Evolutionary conservation across 345 rosid genomes (phyloP).

Genomic region (Camelina neglecta): DNA sequence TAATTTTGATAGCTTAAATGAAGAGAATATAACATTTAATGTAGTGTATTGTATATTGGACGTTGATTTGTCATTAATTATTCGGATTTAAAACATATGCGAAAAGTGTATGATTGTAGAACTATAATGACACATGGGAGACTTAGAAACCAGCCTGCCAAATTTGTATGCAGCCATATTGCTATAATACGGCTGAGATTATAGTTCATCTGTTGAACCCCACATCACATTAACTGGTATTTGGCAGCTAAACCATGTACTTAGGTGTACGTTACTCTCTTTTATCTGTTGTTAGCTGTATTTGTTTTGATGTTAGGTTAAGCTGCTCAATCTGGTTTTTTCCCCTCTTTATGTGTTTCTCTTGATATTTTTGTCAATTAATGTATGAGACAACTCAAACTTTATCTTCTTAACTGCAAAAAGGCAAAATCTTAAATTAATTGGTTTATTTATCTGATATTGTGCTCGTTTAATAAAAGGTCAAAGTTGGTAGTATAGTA

Average conservation of each 20-base stretch:
- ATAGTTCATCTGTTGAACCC: neutral
- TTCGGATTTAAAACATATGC: neutral
- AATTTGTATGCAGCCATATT: neutral
- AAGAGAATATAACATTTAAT: neutral
- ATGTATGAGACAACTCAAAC: neutral
- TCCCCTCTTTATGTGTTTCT: neutral
- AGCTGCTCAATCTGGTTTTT: slow-evolving; percentile 5
- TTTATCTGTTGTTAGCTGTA: neutral
- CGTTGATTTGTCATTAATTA: neutral
- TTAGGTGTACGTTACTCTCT: slow-evolving; percentile 22
- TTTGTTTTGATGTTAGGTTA: slow-evolving; percentile 23
- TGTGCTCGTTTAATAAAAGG: too few species aligned
- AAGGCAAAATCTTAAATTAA: neutral
- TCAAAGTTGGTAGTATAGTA: too few species aligned
- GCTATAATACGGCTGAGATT: neutral
- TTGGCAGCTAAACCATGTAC: slow-evolving; percentile 27
- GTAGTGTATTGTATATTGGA: neutral
- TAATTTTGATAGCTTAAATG: neutral
- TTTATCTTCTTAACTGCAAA: neutral
- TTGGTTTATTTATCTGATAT: too few species aligned
- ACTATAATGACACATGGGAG: neutral
- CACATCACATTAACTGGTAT: neutral
- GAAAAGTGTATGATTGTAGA: neutral
- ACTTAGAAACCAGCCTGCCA: neutral
- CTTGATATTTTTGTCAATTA: neutral